phyloP scores from a whole-genome alignment of 2,329 filamentous ascomycete species.

The Trichoderma atroviride region DNA sequence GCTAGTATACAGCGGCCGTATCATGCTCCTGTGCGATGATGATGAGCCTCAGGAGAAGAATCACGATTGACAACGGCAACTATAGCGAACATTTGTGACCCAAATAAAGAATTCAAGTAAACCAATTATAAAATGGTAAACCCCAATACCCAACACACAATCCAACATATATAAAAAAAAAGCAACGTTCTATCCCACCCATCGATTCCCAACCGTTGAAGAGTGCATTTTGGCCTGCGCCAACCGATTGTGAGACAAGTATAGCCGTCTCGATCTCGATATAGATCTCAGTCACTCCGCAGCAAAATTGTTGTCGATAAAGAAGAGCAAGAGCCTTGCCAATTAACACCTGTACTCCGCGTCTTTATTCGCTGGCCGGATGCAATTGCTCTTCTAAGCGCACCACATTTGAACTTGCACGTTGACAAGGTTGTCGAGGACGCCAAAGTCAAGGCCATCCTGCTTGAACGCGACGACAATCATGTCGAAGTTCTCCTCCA shows the following conservation, averaged over 20 bases:
- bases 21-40: neutral
- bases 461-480: conserved; percentile 50
- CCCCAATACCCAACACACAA: neutral
- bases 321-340: neutral
- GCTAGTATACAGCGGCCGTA: neutral
- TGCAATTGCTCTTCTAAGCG: conserved; percentile 9
- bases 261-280: neutral
- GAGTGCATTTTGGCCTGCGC: neutral
- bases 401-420: conserved; percentile 48
- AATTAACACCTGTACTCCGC: neutral
- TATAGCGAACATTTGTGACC: neutral
- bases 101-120: neutral
- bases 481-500: conserved; percentile 46
- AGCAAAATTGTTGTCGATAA: neutral
- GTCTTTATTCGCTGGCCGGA: neutral
- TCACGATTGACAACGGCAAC: neutral
- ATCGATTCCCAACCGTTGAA: neutral
- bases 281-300: neutral
- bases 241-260: neutral
- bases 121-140: neutral
- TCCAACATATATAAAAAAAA: no score
- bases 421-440: conserved; percentile 41
- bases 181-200: no score
- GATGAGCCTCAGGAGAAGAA: neutral
- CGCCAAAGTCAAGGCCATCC: conserved; percentile 44